Evolutionary conservation across 2,329 filamentous ascomycete species (phyloP), one percentile per base, ranked within the genome.

Genomic region (Cercospora nicotianae): DNA sequence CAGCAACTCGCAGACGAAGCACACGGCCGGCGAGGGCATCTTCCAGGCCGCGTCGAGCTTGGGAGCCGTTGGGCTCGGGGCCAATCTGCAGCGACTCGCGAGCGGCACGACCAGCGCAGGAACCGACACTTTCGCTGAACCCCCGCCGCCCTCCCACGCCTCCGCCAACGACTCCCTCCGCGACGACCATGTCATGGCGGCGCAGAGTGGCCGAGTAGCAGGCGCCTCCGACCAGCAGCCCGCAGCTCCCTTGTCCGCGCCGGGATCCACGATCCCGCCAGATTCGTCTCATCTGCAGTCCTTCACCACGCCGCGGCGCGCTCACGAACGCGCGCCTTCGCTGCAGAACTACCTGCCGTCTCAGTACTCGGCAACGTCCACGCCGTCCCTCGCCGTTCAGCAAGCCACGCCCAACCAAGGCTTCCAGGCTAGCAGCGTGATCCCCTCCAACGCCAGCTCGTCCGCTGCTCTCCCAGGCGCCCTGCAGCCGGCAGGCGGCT

Each of bases 401-500:
- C 85, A 88, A 72, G 77, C 79, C 61, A 80, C 78, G 67, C 73
- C 79, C 61, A 63, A 36, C 48, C 75, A 79, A 67, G 70, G 71
- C 65, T 71, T 73, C 18, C 72, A 73, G 45, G 58, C 64, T 59
- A 67, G 67, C 63, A 68, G 60, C 65, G 70, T 72, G 36, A 65
- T 73, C 30, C 71, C 72, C 18, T 73, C 73, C 51, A 74, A 73
- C 67, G 69, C 73, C 71, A 65, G 77, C 23, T 72, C 79, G 55
- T 77, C 77, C 68, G 78, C 81, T 66, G 79, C 65, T 12, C 67
- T 91, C 4, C 89, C 89, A 18, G 87, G 87, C 67, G 85, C 87
- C 62, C 80, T 90, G 51, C 88, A 90, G 75, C 83, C 86, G 70
- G 76, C 80, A 36, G 81, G 79, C 30, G 85, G 80, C 69, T 77